Conservation (phyloP, 225 moss, liverwort and hornwort species). For the Polytrichum formosum region DNA sequence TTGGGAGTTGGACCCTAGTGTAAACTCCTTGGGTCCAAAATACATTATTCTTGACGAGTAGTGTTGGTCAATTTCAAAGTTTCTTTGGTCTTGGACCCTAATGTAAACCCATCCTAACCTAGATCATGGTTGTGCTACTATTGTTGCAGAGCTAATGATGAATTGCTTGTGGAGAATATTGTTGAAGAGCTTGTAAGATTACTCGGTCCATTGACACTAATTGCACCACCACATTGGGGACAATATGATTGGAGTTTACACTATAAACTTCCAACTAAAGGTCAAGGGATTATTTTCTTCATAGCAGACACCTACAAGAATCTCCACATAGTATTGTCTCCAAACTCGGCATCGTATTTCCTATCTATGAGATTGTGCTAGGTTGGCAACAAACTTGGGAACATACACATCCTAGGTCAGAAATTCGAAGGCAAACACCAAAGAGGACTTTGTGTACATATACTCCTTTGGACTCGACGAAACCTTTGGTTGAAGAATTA, state of each 20-base stretch:
- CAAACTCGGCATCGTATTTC: not conserved
- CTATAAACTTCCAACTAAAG: not conserved
- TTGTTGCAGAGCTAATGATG: not conserved
- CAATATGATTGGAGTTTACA: constrained; percentile 2
- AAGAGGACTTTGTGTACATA: too few relatives aligned
- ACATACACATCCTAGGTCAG: not conserved
- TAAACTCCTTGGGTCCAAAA: too few relatives aligned
- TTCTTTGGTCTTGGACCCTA: not conserved
- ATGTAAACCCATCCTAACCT: not conserved
- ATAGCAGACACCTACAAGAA: too few relatives aligned
- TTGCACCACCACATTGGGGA: not conserved
- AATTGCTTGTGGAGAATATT: constrained; percentile 1
- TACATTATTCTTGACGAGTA: too few relatives aligned
- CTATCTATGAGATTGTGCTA: not conserved
- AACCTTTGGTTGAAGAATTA: too few relatives aligned
- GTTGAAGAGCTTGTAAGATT: constrained; percentile 1
- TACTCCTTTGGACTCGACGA: too few relatives aligned
- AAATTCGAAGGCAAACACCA: too few relatives aligned
- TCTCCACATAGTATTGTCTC: not conserved
- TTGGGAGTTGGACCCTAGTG: too few relatives aligned
- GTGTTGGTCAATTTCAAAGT: too few relatives aligned
- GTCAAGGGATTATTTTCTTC: not conserved
- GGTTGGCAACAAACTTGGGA: constrained; percentile 5
- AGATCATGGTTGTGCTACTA: not conserved
- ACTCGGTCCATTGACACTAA: not conserved